Evolutionary conservation across 2,329 filamentous ascomycete genomes (phyloP).

Genomic region (Claviceps sp.): DNA sequence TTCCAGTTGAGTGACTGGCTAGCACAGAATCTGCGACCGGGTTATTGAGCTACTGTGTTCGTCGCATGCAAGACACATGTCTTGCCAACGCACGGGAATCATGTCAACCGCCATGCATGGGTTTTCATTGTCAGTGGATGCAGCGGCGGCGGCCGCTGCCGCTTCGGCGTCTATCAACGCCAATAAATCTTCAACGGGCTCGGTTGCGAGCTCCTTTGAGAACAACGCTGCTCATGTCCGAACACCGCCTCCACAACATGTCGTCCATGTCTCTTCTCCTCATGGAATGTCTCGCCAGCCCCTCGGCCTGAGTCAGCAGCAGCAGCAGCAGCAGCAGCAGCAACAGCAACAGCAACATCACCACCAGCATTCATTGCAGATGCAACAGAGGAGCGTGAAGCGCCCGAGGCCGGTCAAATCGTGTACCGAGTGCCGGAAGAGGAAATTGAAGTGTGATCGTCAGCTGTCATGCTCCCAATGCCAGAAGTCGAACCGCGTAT

Average conservation of each 20-base stretch:
- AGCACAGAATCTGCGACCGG: not conserved
- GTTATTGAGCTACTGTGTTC: not conserved
- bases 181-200: constrained; percentile 3
- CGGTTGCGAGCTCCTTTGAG: constrained; percentile 5
- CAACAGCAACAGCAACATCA: constrained; percentile 10
- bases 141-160: not conserved
- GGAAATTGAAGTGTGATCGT: constrained; percentile 43
- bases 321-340: constrained; percentile 12
- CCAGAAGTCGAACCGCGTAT: constrained; percentile 39
- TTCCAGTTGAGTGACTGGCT: not conserved
- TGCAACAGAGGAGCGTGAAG: constrained; percentile 34
- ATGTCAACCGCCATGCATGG: constrained; percentile 7
- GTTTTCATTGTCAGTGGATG: constrained; percentile 4
- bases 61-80: not conserved
- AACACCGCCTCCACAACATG: constrained; percentile 8
- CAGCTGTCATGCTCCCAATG: constrained; percentile 44
- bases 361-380: constrained; percentile 10
- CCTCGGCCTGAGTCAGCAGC: constrained; percentile 13
- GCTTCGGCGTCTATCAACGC: not conserved
- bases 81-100: not conserved
- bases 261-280: constrained; percentile 4
- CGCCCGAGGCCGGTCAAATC: constrained; percentile 42
- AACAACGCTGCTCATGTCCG: constrained; percentile 4
- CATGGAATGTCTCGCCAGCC: constrained; percentile 9
- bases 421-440: constrained; percentile 42